Percentiles rank a stretch among this genome's conserved stretches.
These are phyloP conservation scores for Thalassiosira delicatula DNA, from an alignment of 352 stramenopile species.

Conservation along the genomic window DNA sequence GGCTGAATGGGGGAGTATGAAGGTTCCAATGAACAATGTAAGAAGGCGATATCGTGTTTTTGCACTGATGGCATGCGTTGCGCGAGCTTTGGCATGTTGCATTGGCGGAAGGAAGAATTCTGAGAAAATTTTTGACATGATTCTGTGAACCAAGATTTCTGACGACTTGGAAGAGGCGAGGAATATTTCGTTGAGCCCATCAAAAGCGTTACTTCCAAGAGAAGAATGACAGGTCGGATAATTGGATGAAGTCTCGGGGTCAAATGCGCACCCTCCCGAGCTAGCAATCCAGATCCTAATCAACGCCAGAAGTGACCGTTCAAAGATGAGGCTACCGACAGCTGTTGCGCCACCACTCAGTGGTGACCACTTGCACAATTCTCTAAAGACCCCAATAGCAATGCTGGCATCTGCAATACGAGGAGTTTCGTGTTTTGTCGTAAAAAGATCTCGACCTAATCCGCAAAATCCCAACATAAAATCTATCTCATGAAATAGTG, in stretches of 20 bases:
- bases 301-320: slow-evolving; percentile 54
- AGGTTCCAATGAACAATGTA: slow-evolving; percentile 54
- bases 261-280: slow-evolving; percentile 31
- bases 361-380: slow-evolving; percentile 46
- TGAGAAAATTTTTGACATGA: slow-evolving; percentile 56
- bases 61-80: slow-evolving; percentile 28
- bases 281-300: slow-evolving; percentile 65
- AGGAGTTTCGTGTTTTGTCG: slow-evolving; percentile 20
- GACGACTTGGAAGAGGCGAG: slow-evolving; percentile 6
- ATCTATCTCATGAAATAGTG: slow-evolving; percentile 62
- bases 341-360: slow-evolving; percentile 38
- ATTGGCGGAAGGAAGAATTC: slow-evolving; percentile 64
- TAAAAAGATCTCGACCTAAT: slow-evolving; percentile 36
- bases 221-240: slow-evolving; percentile 17
- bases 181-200: slow-evolving; percentile 50
- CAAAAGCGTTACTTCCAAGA: slow-evolving; percentile 50
- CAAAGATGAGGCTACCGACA: slow-evolving; percentile 37
- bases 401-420: slow-evolving; percentile 19
- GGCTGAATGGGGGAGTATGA: slow-evolving; percentile 43
- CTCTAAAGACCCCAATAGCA: slow-evolving; percentile 43
- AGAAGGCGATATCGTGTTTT: slow-evolving; percentile 59
- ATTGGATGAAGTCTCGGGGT: background rate
- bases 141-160: slow-evolving; percentile 29
- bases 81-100: too few relatives aligned
- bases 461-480: slow-evolving; percentile 42